These are phyloP conservation scores for Tetrapisispora nanseiensis DNA, from an alignment of 805 yeast genomes.

Conservation along the genomic window DNA sequence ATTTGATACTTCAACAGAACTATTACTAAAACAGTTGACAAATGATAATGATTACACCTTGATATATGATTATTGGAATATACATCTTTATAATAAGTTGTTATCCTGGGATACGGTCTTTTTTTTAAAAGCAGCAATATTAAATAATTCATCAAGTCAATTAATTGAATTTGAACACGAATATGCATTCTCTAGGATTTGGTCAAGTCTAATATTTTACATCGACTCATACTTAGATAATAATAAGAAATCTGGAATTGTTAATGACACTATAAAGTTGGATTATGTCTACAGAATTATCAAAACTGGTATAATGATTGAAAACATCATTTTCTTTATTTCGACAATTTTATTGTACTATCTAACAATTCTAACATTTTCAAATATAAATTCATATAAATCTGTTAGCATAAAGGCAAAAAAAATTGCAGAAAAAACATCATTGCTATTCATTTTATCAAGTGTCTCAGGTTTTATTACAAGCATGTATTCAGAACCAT, in stretches of 20 bases:
- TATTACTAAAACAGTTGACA: conserved; percentile 12
- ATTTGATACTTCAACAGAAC: conserved; percentile 26
- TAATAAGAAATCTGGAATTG: background rate
- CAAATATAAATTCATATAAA: conserved; percentile 2
- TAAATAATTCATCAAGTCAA: conserved; percentile 32
- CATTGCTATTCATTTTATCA: conserved; percentile 46
- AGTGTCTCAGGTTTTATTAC: conserved; percentile 77
- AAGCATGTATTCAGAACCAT: conserved; percentile 67
- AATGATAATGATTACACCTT: background rate
- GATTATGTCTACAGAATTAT: conserved; percentile 37
- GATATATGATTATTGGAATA: conserved; percentile 12
- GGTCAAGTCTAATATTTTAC: conserved; percentile 45
- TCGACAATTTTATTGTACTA: conserved; percentile 41
- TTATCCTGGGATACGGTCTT: conserved; percentile 83
- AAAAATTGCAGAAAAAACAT: conserved; percentile 29
- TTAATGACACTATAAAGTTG: conserved; percentile 3
- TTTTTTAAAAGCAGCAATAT: conserved; percentile 40
- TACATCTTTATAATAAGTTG: conserved; percentile 39
- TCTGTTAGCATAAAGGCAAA: conserved; percentile 5
- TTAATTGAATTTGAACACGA: conserved; percentile 69
- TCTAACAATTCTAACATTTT: conserved; percentile 35
- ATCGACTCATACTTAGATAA: background rate
- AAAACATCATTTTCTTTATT: conserved; percentile 44
- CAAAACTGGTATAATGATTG: conserved; percentile 37
- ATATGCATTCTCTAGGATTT: conserved; percentile 74